Evolutionary conservation across 2,329 filamentous ascomycete genomes (phyloP).

Genomic region (Botryotinia globosa): DNA sequence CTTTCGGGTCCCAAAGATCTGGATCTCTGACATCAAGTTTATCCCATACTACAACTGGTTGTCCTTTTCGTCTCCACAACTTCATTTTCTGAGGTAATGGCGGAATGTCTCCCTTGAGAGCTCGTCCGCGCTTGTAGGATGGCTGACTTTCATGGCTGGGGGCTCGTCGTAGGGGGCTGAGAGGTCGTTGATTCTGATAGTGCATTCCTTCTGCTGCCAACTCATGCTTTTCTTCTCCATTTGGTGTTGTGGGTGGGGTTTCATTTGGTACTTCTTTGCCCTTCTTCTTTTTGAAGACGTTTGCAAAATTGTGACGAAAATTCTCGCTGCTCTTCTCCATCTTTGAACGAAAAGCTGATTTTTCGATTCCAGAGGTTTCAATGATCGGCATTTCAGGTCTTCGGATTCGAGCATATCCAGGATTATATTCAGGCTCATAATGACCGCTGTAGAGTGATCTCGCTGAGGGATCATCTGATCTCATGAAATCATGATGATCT

Average conservation of each 20-base stretch:
- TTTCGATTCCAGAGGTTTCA: constrained; percentile 19
- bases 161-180: background rate
- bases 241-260: constrained; percentile 4
- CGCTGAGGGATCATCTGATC: background rate
- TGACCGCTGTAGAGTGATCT: constrained; percentile 3
- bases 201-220: background rate
- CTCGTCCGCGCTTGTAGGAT: background rate
- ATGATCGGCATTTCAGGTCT: constrained; percentile 17
- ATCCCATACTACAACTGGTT: background rate
- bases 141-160: background rate
- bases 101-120: background rate
- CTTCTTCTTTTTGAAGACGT: constrained; percentile 21
- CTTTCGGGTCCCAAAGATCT: constrained; percentile 53
- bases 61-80: constrained; percentile 5
- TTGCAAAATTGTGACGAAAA: constrained; percentile 14
- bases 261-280: constrained; percentile 1
- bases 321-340: constrained; percentile 19
- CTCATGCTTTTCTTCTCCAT: background rate
- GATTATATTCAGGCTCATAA: background rate
- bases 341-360: constrained; percentile 13
- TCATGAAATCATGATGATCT: constrained; percentile 8
- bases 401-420: constrained; percentile 18
- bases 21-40: constrained; percentile 11
- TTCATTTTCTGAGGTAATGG: background rate
- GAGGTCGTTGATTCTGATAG: background rate